Percentiles rank a stretch among this genome's conserved stretches.
phyloP scores from a whole-genome alignment of 306 rosid genomes.

The Lotus japonicus region DNA sequence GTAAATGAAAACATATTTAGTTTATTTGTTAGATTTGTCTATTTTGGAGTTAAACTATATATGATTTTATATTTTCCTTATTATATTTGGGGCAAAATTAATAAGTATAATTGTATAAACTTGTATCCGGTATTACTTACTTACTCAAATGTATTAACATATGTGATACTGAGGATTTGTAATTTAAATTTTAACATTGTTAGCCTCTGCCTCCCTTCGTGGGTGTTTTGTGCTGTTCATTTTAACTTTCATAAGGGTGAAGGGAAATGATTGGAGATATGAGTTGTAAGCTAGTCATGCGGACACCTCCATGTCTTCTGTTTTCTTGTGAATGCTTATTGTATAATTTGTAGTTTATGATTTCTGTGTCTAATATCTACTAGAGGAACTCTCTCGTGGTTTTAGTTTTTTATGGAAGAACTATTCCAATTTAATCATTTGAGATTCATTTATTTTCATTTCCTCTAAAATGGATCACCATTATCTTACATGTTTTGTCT shows the following conservation, averaged over 20 bases:
- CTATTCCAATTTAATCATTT: not conserved
- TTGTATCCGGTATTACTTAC: not conserved
- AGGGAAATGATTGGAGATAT: not conserved
- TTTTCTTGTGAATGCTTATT: not conserved
- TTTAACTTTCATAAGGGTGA: not conserved
- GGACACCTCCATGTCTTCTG: not conserved
- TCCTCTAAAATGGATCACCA: not conserved
- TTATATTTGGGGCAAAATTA: not conserved
- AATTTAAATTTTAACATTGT: not conserved
- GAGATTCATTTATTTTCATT: not conserved
- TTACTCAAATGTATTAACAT: not conserved
- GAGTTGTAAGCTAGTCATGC: not conserved
- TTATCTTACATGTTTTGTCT: not conserved
- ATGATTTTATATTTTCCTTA: not conserved
- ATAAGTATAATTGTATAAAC: constrained; percentile 3
- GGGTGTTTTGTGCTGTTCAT: not conserved
- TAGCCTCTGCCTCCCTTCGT: not conserved
- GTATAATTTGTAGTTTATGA: not conserved
- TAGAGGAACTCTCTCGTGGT: not conserved
- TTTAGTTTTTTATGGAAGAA: not conserved
- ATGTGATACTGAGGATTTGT: not conserved
- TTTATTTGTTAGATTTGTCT: not conserved
- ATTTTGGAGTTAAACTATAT: not conserved
- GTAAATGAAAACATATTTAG: not conserved
- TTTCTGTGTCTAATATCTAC: not conserved